Evolutionary conservation across 2,329 filamentous ascomycete species (phyloP).

Genomic region (Pleochaeta shiraiana): DNA sequence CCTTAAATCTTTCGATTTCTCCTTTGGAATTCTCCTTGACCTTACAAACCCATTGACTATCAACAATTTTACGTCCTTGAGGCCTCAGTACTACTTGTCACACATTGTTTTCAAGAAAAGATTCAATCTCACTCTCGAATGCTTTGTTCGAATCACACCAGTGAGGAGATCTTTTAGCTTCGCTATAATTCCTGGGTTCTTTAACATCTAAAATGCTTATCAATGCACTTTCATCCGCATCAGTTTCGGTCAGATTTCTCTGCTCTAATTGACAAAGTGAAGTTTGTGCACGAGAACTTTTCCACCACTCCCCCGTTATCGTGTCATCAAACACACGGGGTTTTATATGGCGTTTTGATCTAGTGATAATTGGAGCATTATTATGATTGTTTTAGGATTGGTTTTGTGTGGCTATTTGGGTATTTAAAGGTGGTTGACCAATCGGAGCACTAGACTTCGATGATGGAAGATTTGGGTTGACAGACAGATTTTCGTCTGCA

Average conservation of each 20-base stretch:
- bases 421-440: conserved; percentile 11
- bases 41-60: not conserved
- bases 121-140: not conserved
- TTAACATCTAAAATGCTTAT: not conserved
- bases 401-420: conserved; percentile 26
- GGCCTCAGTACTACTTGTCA: not conserved
- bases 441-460: conserved; percentile 27
- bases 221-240: not conserved
- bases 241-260: not conserved
- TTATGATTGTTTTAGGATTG: conserved; percentile 89
- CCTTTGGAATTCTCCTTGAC: not conserved
- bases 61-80: not conserved
- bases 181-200: not conserved
- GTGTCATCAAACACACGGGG: conserved; percentile 53
- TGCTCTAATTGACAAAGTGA: not conserved
- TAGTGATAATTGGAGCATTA: not conserved
- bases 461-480: conserved; percentile 41
- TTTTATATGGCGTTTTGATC: conserved; percentile 26
- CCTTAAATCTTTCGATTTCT: not conserved
- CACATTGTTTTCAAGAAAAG: not conserved
- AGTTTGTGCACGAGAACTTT: not conserved
- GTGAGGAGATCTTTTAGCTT: not conserved
- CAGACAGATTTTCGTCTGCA: conserved; percentile 90
- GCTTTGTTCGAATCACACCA: conserved; percentile 1
- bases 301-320: conserved; percentile 67